Evolutionary conservation across 2,329 filamentous ascomycete genomes (phyloP).

Genomic region (Teratosphaeria zuluensis): DNA sequence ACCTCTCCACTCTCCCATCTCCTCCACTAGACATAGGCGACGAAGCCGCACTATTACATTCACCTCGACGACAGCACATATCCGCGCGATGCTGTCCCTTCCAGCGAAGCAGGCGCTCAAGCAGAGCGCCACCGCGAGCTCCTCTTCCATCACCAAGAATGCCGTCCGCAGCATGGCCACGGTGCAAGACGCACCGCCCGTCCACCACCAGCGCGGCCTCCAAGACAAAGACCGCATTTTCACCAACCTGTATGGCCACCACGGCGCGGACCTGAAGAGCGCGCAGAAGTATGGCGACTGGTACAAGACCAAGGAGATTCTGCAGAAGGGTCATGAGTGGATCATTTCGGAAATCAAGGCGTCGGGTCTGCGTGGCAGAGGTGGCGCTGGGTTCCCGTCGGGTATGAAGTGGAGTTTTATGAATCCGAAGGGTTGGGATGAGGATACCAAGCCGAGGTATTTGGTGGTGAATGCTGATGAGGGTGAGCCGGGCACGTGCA

Average conservation of each 20-base stretch:
- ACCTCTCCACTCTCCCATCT: not conserved
- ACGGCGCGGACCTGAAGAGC: conserved; percentile 81
- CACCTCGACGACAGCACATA: not conserved
- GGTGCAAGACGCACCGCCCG: conserved; percentile 44
- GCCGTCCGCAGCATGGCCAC: conserved; percentile 54
- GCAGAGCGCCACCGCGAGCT: conserved; percentile 12
- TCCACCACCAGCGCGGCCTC: conserved; percentile 70
- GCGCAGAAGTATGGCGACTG: conserved; percentile 98
- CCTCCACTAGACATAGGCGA: conserved; percentile 10
- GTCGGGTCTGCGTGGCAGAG: conserved; percentile 87
- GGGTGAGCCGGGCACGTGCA: conserved; percentile 97
- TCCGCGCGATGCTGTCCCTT: conserved; percentile 21
- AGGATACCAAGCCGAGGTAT: conserved; percentile 91
- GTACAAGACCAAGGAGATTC: conserved; percentile 98
- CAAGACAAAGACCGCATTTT: conserved; percentile 98
- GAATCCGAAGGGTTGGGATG: conserved; percentile 99
- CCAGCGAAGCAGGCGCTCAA: conserved; percentile 23
- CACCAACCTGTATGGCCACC: conserved; percentile 93
- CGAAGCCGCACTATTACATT: conserved; percentile 13
- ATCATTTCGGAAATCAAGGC: conserved; percentile 97
- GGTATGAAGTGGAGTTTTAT: conserved; percentile 98
- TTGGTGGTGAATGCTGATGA: conserved; percentile 98
- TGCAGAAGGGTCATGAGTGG: conserved; percentile 96
- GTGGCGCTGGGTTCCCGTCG: conserved; percentile 95
- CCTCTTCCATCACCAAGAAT: conserved; percentile 12